phyloP scores from a whole-genome alignment of 2,329 filamentous ascomycete species.

The Penicillium sp. region DNA sequence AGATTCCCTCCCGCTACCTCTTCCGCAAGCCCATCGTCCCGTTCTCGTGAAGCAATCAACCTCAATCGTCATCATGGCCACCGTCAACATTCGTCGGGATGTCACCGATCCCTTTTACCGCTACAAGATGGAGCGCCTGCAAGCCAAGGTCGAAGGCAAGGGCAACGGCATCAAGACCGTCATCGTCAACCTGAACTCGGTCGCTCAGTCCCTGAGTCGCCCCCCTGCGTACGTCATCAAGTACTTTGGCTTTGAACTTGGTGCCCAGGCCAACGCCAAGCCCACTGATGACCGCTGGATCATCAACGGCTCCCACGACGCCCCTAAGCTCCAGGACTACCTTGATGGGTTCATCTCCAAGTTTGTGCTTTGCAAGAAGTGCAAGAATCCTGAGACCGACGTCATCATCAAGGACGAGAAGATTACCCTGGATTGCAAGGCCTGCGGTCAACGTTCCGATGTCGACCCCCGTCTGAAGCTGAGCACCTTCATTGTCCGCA shows the following conservation, averaged over 20 bases:
- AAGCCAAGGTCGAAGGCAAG: slow-evolving; percentile 99
- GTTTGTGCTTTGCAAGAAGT: slow-evolving; percentile 99
- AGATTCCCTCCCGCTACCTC: slow-evolving; percentile 37
- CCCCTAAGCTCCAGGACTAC: slow-evolving; percentile 93
- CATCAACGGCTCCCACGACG: slow-evolving; percentile 97
- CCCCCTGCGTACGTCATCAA: slow-evolving; percentile 97
- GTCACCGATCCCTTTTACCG: slow-evolving; percentile 98
- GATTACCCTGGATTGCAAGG: slow-evolving; percentile 97
- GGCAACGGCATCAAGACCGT: slow-evolving; percentile 99
- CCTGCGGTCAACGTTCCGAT: slow-evolving; percentile 87
- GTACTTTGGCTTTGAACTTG: slow-evolving; percentile 98
- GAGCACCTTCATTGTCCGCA: slow-evolving; percentile 95
- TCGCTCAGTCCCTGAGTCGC: slow-evolving; percentile 86
- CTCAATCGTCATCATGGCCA: slow-evolving; percentile 74
- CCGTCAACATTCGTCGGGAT: slow-evolving; percentile 97
- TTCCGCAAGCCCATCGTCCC: slow-evolving; percentile 28
- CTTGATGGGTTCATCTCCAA: slow-evolving; percentile 98
- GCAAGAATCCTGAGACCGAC: slow-evolving; percentile 98
- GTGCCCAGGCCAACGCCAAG: slow-evolving; percentile 97
- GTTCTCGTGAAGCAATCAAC: slow-evolving; percentile 29
- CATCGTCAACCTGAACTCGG: slow-evolving; percentile 92
- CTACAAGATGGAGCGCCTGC: slow-evolving; percentile 99
- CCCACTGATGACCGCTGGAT: slow-evolving; percentile 99
- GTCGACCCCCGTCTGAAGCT: slow-evolving; percentile 94
- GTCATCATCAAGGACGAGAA: slow-evolving; percentile 89